Evolutionary conservation across 768 basidiomycete genomes (phyloP), one percentile per base, ranked within the genome.

Genomic region (Chlorophyllum brunneum): DNA sequence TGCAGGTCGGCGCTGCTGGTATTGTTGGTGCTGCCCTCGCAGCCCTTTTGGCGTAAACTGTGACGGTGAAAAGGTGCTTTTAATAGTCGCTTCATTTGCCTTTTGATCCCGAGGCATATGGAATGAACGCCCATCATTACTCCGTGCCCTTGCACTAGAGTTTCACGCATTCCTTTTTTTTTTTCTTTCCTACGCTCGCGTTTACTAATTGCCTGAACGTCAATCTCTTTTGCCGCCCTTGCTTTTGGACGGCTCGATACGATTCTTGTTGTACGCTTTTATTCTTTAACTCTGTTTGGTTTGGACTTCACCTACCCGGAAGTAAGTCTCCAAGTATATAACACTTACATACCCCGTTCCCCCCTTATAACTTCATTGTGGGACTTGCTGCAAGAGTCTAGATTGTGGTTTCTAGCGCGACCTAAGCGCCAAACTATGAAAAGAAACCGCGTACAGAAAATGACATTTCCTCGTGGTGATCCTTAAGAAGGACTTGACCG

Each of bases 21-120:
- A 50, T 66, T 42, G 60, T 77, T 42, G 76, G 70, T 29, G 71
- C 77, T 43, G 76, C 73, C 36, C 56, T 71, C 40, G 69, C 75
- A 38, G 82, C 71, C 8, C 58, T 77, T 40, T 56, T 76, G 42
- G 68, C 67, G 23, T 76, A 68, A 76, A 61, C 18, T 6, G 24
- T 31, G 20, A 24, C 24, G 34, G 38, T 38, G 24, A 44, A 39
- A 43, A 53, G 34, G 26, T 52, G 23, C 23, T 50, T 22, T 7
- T 38, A 24, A 26, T 42, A 24, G 49, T 34, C 31, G 26, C 11
- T 33, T 30, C 11, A 40, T 24, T 20, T 49, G 15, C 20, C 23
- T 29, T 38, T 52, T 40, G 39, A 11, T 26, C 22, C 33, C 11
- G 33, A 38, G 37, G 43, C 36, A 39, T 46, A 13, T 42, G 30